Conservation (phyloP, 164 flowering plant species). For the Nelumbo lutea region DNA sequence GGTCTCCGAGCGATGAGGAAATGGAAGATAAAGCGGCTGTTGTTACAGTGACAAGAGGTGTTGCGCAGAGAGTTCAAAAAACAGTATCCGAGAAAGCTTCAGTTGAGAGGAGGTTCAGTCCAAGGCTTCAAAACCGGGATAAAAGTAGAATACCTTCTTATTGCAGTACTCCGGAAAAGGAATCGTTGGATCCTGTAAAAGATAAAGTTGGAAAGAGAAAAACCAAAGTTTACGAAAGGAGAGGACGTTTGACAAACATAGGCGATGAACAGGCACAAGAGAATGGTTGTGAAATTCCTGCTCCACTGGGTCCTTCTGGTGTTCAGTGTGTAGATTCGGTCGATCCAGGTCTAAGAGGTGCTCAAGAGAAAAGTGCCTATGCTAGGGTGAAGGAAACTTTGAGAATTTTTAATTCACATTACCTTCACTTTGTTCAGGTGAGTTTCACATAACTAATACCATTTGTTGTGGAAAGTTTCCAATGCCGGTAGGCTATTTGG, state of each 20-base stretch:
- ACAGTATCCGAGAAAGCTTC: neutral
- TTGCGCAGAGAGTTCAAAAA: conserved; percentile 2
- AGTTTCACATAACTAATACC: neutral
- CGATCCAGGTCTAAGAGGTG: neutral
- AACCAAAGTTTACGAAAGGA: neutral
- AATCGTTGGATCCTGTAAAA: neutral
- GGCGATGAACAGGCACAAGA: neutral
- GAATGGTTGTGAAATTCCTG: neutral
- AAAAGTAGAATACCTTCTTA: neutral
- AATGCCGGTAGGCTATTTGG: neutral
- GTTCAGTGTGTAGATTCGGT: neutral
- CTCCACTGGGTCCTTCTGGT: neutral
- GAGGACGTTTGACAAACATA: neutral
- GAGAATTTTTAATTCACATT: conserved; percentile 45
- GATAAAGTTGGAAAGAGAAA: neutral
- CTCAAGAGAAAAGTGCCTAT: conserved; percentile 27
- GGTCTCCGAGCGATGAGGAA: neutral
- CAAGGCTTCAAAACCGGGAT: conserved; percentile 3
- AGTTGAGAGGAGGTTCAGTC: conserved; percentile 5
- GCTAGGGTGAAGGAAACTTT: conserved; percentile 48
- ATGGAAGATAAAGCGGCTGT: neutral
- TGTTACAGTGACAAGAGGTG: neutral
- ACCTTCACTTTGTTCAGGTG: conserved; percentile 59
- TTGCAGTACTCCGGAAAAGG: too few species aligned
- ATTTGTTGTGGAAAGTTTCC: too few species aligned